A percentile compares a stretch with the other conserved stretches of the same genome.
phyloP scores from a whole-genome alignment of 768 basidiomycete species.

The Boletus rex-veris region DNA sequence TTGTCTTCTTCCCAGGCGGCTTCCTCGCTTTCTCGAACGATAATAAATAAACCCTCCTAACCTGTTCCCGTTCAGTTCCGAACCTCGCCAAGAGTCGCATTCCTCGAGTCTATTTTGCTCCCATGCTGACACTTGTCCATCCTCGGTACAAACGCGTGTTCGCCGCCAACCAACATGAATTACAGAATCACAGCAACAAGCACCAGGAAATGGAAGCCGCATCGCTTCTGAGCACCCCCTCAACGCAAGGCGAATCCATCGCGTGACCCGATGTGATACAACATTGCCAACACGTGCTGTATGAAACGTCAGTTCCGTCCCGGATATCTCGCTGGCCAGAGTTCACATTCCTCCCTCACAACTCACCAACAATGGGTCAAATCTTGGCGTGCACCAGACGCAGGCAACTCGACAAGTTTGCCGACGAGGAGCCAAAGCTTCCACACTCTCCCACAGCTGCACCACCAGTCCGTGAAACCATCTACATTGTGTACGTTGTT shows the following conservation, averaged over 20 bases:
- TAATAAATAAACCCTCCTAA: neutral
- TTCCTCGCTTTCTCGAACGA: constrained; percentile 14
- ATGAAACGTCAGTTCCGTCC: constrained; percentile 25
- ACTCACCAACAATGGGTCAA: constrained; percentile 29
- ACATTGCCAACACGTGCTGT: constrained; percentile 27
- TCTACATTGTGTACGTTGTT: constrained; percentile 28
- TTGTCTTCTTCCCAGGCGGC: neutral
- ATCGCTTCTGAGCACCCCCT: constrained; percentile 25
- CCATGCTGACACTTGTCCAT: constrained; percentile 1
- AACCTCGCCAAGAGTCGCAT: constrained; percentile 10
- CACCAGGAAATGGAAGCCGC: constrained; percentile 19
- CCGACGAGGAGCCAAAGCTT: constrained; percentile 26
- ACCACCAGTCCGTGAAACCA: constrained; percentile 21
- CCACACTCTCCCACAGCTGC: constrained; percentile 9
- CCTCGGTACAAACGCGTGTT: constrained; percentile 22
- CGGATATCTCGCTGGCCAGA: constrained; percentile 24
- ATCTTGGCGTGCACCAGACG: constrained; percentile 23
- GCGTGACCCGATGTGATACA: constrained; percentile 29
- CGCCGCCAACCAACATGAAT: constrained; percentile 12
- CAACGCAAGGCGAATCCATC: constrained; percentile 25
- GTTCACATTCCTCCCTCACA: constrained; percentile 14
- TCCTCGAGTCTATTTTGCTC: neutral
- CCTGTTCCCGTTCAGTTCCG: constrained; percentile 7
- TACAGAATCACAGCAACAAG: constrained; percentile 17
- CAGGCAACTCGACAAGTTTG: constrained; percentile 25